These are phyloP conservation scores for Pythium volutum DNA, from an alignment of 352 stramenopile genomes.

Conservation along the genomic window DNA sequence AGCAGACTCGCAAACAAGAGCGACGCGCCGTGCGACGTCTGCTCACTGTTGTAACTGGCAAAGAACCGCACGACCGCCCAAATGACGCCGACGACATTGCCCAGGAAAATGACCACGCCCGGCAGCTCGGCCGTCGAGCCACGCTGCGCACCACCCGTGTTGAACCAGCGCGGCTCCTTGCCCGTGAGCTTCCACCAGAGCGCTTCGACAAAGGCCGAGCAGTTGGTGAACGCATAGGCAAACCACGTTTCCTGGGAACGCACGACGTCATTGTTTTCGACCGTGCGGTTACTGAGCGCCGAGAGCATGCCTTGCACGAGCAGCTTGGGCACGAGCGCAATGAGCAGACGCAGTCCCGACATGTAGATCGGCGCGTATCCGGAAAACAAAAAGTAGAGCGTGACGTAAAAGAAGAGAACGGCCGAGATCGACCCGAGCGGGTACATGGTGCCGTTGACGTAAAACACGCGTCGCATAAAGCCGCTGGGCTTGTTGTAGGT, in stretches of 20 bases:
- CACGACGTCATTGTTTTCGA: constrained; percentile 84
- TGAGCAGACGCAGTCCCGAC: constrained; percentile 59
- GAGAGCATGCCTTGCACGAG: constrained; percentile 73
- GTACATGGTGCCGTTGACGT: constrained; percentile 80
- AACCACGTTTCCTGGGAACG: constrained; percentile 85
- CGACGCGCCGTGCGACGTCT: constrained; percentile 71
- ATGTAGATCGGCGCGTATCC: constrained; percentile 84
- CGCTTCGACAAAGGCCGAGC: constrained; percentile 65
- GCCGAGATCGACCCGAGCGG: constrained; percentile 75
- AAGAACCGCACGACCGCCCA: constrained; percentile 81
- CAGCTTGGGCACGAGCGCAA: constrained; percentile 78
- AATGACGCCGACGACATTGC: constrained; percentile 54
- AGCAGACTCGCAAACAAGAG: constrained; percentile 72
- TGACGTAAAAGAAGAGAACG: constrained; percentile 84
- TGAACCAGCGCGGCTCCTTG: constrained; percentile 78
- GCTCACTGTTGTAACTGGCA: constrained; percentile 68
- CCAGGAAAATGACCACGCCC: constrained; percentile 78
- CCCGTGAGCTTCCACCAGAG: constrained; percentile 85
- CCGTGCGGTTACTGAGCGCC: constrained; percentile 73
- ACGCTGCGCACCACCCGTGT: constrained; percentile 66
- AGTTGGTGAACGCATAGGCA: constrained; percentile 82
- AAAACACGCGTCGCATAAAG: constrained; percentile 80
- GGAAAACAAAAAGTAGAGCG: constrained; percentile 82
- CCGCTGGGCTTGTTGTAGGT: constrained; percentile 58
- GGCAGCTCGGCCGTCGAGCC: constrained; percentile 67